Evolutionary conservation across 2,329 filamentous ascomycete genomes (phyloP).

Genomic region (Colletotrichum echinochloae): DNA sequence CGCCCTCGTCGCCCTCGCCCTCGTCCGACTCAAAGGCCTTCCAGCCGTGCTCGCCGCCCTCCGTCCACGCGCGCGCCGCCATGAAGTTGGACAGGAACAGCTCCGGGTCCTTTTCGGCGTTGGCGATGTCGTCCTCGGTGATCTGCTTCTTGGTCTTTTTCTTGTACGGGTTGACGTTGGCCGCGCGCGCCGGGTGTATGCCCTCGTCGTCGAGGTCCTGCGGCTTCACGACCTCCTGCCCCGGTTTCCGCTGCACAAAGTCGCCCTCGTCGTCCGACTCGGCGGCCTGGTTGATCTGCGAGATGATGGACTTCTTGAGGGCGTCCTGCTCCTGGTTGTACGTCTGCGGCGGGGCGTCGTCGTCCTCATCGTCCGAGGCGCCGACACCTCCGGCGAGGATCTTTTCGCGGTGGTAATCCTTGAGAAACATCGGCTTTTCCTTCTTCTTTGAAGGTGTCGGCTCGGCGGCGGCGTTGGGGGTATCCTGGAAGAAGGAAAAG

Average conservation of each 20-base stretch:
- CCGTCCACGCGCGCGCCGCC: constrained; percentile 89
- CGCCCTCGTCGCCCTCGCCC: constrained; percentile 76
- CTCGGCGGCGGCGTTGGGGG: constrained; percentile 49
- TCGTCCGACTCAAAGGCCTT: constrained; percentile 94
- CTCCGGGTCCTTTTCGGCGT: constrained; percentile 90
- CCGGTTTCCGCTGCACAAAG: constrained; percentile 79
- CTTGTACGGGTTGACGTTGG: constrained; percentile 49
- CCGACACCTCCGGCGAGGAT: constrained; percentile 78
- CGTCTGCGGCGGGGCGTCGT: constrained; percentile 69
- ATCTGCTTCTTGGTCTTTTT: constrained; percentile 56
- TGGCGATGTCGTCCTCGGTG: constrained; percentile 73
- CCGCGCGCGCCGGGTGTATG: constrained; percentile 67
- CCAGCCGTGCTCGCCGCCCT: constrained; percentile 72
- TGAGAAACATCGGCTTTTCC: constrained; percentile 86
- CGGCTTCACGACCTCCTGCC: constrained; percentile 49
- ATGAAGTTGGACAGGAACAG: constrained; percentile 96
- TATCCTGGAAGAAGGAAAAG: constrained; percentile 77
- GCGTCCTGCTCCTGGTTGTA: constrained; percentile 91
- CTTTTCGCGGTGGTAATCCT: constrained; percentile 93
- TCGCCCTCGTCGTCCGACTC: constrained; percentile 69
- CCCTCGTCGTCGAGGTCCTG: constrained; percentile 51
- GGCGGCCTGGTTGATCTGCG: constrained; percentile 79
- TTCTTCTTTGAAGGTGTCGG: constrained; percentile 64
- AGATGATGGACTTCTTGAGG: constrained; percentile 81
- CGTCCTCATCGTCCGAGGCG: constrained; percentile 69